Percentiles rank a stretch among this genome's conserved stretches.
Conservation (phyloP, 129 eudicot genomes). For the Tanacetum coccineum region DNA sequence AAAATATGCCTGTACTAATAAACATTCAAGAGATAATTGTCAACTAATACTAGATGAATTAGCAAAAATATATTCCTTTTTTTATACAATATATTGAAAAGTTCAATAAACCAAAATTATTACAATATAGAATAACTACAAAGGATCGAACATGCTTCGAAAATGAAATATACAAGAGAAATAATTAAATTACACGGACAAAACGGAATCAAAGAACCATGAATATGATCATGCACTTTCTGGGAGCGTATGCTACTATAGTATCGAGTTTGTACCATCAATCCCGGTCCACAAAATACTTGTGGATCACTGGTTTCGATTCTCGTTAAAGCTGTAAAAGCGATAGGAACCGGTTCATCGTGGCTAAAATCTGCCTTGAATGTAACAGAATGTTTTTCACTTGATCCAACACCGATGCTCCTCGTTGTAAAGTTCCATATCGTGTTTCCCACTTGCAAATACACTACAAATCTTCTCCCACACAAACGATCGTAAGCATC, state of each 20-base stretch:
- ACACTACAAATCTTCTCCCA: too few species aligned
- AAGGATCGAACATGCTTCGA: neutral
- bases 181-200: too few species aligned
- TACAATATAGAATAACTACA: too few species aligned
- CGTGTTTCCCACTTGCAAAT: too few species aligned
- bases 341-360: constrained; percentile 1
- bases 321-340: constrained; percentile 32
- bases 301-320: constrained; percentile 24
- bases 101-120: too few species aligned
- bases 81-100: too few species aligned
- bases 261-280: constrained; percentile 21
- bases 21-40: too few species aligned
- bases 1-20: too few species aligned
- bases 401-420: constrained; percentile 40
- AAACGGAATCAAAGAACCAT: too few species aligned
- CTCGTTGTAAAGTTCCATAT: constrained; percentile 26
- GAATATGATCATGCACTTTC: neutral
- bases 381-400: neutral
- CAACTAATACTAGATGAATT: too few species aligned
- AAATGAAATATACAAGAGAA: neutral
- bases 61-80: too few species aligned
- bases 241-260: neutral
- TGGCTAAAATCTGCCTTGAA: neutral
- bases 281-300: constrained; percentile 42
- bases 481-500: too few species aligned